Percentiles rank a stretch among this genome's conserved stretches.
Conservation (phyloP, 2,329 filamentous ascomycete species). For the Xylariales sp. region DNA sequence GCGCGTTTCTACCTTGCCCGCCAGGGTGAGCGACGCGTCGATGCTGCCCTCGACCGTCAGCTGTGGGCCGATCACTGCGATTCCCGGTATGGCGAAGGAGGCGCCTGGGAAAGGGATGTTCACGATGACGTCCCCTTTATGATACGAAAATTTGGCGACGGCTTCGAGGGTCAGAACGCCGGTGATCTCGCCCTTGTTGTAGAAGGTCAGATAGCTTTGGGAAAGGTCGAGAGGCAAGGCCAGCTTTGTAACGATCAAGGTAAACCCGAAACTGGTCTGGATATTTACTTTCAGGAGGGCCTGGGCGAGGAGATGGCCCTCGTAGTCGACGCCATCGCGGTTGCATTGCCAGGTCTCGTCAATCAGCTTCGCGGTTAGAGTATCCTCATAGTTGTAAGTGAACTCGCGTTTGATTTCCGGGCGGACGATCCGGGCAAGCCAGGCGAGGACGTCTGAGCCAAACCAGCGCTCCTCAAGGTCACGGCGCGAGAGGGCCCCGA, state of each 20-base stretch:
- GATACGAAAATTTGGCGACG: conserved; percentile 15
- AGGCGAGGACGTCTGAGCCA: conserved; percentile 24
- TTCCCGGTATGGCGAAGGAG: conserved; percentile 24
- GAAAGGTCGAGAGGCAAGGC: conserved; percentile 18
- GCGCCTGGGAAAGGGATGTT: conserved; percentile 22
- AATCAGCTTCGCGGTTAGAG: conserved; percentile 18
- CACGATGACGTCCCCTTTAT: conserved; percentile 16
- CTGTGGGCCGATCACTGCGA: conserved; percentile 26
- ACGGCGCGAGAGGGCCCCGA: conserved; percentile 17
- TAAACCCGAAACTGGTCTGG: conserved; percentile 24
- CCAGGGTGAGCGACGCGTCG: conserved; percentile 1
- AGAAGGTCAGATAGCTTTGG: conserved; percentile 21
- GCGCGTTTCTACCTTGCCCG: background rate
- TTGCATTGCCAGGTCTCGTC: conserved; percentile 18
- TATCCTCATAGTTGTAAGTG: conserved; percentile 19
- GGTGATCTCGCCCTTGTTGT: conserved; percentile 20
- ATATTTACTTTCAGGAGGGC: conserved; percentile 18
- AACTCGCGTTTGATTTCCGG: conserved; percentile 22
- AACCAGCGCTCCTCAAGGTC: conserved; percentile 34
- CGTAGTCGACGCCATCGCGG: conserved; percentile 9
- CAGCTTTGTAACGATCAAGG: conserved; percentile 20
- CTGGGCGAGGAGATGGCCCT: conserved; percentile 17
- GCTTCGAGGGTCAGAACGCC: conserved; percentile 23
- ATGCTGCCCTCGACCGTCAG: conserved; percentile 2
- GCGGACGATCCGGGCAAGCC: conserved; percentile 21